Percentiles rank a stretch among this genome's conserved stretches.
Evolutionary conservation across 2,329 filamentous ascomycete genomes (phyloP).

Genomic region (Penicillium sp.): DNA sequence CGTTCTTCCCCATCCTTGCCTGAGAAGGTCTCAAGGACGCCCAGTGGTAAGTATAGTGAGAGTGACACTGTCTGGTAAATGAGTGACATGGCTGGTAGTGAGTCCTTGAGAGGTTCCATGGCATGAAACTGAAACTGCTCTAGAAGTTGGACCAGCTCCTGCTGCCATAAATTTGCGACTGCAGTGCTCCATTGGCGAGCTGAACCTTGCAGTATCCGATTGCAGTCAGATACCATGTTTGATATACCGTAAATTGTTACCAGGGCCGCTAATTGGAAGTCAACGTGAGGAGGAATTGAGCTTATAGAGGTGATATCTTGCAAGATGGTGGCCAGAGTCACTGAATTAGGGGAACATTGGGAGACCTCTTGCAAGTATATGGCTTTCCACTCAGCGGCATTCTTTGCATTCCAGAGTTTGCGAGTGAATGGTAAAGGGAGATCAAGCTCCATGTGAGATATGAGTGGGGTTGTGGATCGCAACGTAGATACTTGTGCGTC

Average conservation of each 20-base stretch:
- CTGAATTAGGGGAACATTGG: neutral
- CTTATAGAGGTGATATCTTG: neutral
- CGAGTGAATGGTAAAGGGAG: neutral
- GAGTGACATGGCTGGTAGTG: neutral
- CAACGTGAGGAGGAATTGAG: neutral
- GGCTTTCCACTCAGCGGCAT: neutral
- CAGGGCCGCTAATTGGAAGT: neutral
- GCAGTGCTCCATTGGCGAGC: neutral
- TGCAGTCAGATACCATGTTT: neutral
- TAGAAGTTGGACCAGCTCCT: neutral
- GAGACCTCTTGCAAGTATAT: conserved; percentile 1
- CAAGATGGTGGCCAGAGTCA: neutral
- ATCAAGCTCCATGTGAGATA: neutral
- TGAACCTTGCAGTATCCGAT: neutral
- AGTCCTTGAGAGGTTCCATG: neutral
- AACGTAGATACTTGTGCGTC: neutral
- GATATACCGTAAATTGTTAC: neutral
- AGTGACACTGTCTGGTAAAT: neutral
- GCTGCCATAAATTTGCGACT: conserved; percentile 2
- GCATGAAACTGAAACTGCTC: neutral
- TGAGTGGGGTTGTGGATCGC: neutral
- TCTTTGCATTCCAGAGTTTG: neutral
- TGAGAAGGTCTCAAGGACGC: neutral
- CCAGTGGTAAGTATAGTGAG: neutral
- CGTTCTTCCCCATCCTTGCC: neutral